Evolutionary conservation across 352 stramenopile genomes (phyloP), one percentile per base, ranked within the genome.

Genomic region (Phytophthora tentaculata): DNA sequence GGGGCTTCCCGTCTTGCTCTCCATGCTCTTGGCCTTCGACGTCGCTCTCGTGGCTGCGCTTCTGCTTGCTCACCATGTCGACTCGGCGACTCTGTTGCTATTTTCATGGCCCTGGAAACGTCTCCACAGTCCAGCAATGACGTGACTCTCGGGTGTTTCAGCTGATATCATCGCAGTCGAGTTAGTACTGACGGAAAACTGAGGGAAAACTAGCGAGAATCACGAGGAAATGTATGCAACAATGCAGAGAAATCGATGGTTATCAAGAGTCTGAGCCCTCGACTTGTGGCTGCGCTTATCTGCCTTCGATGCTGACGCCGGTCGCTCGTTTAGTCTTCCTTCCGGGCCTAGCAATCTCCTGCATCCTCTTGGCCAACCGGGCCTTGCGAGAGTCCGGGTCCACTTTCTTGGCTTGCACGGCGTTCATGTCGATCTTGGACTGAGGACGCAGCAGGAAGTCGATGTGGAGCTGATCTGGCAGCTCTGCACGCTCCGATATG

Each of bases 311-410:
- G 64, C 86, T 96, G 61, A 96, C 73, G 22, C 76, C 74, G 2
- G 90, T 79, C 4, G 89, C 72, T 16, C 87, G 84, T 73, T 94
- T 95, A 51, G 56, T 81, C 69, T 94, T 94, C 63, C 79, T 90
- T 28, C 86, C 85, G 0, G 89, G 89, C 39, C 79, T 79, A 16
- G 87, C 89, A 59, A 96, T 95, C 45, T 92, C 83, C 61, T 92
- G 83, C 89, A 96, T 96, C 23, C 86, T 83, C 80, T 95, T 95
- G n/a, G 71, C 28, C n/a, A 96, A 71, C 6, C 86, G 84, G n/a
- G 74, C 76, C 71, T 96, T 96, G 24, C 88, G 85, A 29, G 86
- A 89, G 58, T 96, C 89, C 7, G 74, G 71, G 26, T 96, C 87
- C 7, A 75, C 67, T 24, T 95, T 95, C 60, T 86, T 86, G 20